Base-by-base conservation (phyloP, 225 moss, liverwort and hornwort genomes). In the Physcomitrium patens region DNA sequence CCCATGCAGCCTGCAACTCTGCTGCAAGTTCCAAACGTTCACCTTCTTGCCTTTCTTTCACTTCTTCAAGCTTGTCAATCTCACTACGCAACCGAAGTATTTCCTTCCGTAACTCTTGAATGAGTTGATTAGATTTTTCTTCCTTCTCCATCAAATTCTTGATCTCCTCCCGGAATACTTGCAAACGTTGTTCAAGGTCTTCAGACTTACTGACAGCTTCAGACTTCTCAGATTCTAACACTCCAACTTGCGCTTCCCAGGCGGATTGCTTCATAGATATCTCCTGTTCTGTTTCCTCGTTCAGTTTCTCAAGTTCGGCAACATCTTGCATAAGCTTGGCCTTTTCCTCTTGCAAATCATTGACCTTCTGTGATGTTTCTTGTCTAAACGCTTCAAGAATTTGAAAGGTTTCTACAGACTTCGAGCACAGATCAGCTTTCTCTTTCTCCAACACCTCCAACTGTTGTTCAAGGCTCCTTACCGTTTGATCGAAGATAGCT, bases 11-110 rank as follows among this genome's bases (percentile, higher is more conserved):
- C 70, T 85, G 85, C 75, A 85, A 68, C 45, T 85, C 81, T 46
- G 75, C 81, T 19, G 85, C 85, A 71, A 85, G 75, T 64, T 85
- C 85, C 67, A 85, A 70, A 49, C 85, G 78, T 75, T 85, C 85
- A 71, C 85, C 81, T 37, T 85, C 85, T n/a, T 85, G 85, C 24
- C 81, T 75, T 63, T 85, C 85, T 75, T 85, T 85, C n/a, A 85
- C 78, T 52, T 81, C 85, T 72, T 85, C 85, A 1, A 85, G 85
- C 78, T 85, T 85, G 67, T 81, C 85, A 68, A 85, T 76, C 56
- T 85, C 81, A 72, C 75, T 75, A 63, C 67, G 47, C 63, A 85
- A 76, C 18, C 85, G 78, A 44, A 51, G 50, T 42, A 61, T 78
- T 71, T 78, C 81, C 53, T 65, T 68, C 49, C 71, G 76, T 61